Conservation (phyloP, 192 early-diverging fungal genomes). For the Diversispora eburnea region DNA sequence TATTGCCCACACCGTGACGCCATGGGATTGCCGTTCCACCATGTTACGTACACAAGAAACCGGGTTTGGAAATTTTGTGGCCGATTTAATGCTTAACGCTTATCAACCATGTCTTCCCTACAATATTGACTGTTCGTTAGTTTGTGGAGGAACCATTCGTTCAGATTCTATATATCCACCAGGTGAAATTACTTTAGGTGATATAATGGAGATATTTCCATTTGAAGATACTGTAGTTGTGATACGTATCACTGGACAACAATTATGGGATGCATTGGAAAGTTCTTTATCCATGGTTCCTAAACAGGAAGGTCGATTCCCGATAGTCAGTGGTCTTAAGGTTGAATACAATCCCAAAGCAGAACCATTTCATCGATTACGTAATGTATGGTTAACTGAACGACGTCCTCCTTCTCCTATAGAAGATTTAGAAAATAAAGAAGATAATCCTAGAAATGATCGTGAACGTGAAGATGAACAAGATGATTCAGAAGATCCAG, state of each 20-base stretch:
- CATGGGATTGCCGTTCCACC: slow-evolving; percentile 57
- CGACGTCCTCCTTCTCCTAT: slow-evolving; percentile 1
- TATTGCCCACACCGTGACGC: slow-evolving; percentile 50
- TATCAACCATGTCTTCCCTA: slow-evolving; percentile 32
- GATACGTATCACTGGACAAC: slow-evolving; percentile 55
- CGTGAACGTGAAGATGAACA: slow-evolving; percentile 33
- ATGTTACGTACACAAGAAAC: slow-evolving; percentile 57
- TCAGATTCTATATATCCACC: slow-evolving; percentile 52
- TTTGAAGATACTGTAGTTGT: slow-evolving; percentile 68
- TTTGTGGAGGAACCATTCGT: slow-evolving; percentile 63
- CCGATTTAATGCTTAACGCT: slow-evolving; percentile 61
- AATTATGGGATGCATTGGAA: slow-evolving; percentile 60
- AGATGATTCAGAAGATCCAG: slow-evolving; percentile 33
- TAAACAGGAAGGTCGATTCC: slow-evolving; percentile 67
- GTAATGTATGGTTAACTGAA: slow-evolving; percentile 36
- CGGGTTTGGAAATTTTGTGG: slow-evolving; percentile 58
- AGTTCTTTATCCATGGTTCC: slow-evolving; percentile 65
- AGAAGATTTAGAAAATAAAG: neutral
- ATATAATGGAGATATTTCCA: slow-evolving; percentile 65
- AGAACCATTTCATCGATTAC: slow-evolving; percentile 49
- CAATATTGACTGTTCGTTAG: slow-evolving; percentile 41
- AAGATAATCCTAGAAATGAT: too few relatives aligned
- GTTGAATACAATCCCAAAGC: slow-evolving; percentile 53
- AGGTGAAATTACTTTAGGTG: slow-evolving; percentile 56
- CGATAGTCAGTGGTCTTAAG: slow-evolving; percentile 60